These are phyloP conservation scores for Eimeria sp. DNA, from an alignment of 169 alveolate genomes.

Conservation along the genomic window DNA sequence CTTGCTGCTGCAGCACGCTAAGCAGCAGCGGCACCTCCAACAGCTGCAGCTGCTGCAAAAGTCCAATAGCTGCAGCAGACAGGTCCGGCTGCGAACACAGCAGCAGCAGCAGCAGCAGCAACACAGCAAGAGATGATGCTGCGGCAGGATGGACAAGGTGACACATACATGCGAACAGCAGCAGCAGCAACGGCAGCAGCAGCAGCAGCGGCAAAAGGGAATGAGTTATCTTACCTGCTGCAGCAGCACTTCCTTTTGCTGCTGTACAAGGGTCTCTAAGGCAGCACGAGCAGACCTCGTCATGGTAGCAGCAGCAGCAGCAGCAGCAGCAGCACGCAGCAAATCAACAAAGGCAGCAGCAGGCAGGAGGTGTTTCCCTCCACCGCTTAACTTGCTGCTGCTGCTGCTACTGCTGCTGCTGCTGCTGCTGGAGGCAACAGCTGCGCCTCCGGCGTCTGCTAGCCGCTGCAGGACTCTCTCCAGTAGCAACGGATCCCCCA, in stretches of 20 bases:
- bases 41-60: conserved; percentile 24
- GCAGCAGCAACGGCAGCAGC: conserved; percentile 3
- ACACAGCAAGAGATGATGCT: not conserved
- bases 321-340: too few species aligned
- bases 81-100: not conserved
- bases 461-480: conserved; percentile 38
- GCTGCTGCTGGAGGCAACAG: not conserved
- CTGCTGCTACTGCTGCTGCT: conserved; percentile 7
- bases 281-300: conserved; percentile 3
- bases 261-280: not conserved
- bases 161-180: not conserved
- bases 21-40: conserved; percentile 12
- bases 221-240: not conserved
- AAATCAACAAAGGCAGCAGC: conserved; percentile 20
- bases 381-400: not conserved
- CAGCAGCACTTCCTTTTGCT: not conserved
- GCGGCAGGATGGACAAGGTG: not conserved
- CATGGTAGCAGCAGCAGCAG: not conserved
- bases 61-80: not conserved
- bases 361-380: not conserved
- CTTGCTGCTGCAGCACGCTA: not conserved
- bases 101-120: conserved; percentile 19
- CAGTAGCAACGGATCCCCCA: conserved; percentile 11
- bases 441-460: not conserved
- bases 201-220: not conserved